phyloP scores from a whole-genome alignment of 1,284 basidiomycete genomes.

The Leccinum griseonigrum region DNA sequence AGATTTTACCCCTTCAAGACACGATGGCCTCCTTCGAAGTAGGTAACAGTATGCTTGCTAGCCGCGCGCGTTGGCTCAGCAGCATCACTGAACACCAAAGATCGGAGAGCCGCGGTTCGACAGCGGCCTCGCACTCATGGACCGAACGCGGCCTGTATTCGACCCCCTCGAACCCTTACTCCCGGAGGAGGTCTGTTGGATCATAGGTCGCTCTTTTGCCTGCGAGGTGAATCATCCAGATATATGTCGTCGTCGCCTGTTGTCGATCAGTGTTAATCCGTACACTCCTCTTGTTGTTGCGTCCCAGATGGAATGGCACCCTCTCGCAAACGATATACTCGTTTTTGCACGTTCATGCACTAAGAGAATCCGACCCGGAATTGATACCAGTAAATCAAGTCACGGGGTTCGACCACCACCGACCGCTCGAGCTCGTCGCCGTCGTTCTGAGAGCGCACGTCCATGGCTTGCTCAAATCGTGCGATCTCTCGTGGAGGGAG shows the following conservation, averaged over 20 bases:
- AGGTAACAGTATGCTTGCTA: conserved; percentile 15
- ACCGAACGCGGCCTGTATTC: conserved; percentile 50
- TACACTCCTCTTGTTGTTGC: too few relatives aligned
- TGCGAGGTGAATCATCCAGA: conserved; percentile 39
- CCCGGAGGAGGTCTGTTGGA: conserved; percentile 81
- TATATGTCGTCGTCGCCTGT: not conserved
- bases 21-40: conserved; percentile 91
- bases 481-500: conserved; percentile 82
- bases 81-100: conserved; percentile 37
- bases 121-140: conserved; percentile 64
- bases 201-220: conserved; percentile 77
- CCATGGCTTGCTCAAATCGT: conserved; percentile 77
- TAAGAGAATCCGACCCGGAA: conserved; percentile 61
- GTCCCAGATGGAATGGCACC: conserved; percentile 77
- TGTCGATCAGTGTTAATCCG: too few relatives aligned
- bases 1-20: conserved; percentile 70
- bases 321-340: conserved; percentile 87
- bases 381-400: conserved; percentile 36
- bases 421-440: conserved; percentile 60
- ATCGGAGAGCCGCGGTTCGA: conserved; percentile 91
- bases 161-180: conserved; percentile 63
- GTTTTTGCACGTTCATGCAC: conserved; percentile 71
- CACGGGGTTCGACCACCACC: conserved; percentile 26
- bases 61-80: not conserved
- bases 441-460: conserved; percentile 71